Base-by-base conservation (phyloP, 441 rosid genomes). In the Hura crepitans region DNA sequence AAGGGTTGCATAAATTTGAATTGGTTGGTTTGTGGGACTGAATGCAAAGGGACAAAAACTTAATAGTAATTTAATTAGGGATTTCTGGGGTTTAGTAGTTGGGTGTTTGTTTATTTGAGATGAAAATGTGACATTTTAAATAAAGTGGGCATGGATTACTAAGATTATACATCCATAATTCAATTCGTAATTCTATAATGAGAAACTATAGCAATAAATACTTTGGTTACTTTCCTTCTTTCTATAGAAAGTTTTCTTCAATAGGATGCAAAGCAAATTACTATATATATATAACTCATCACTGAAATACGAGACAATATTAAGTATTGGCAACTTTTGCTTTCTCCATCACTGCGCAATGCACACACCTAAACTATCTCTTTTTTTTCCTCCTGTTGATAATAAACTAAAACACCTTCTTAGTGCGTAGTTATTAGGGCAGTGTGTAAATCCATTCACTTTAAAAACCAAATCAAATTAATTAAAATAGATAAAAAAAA, bases 11-110 rank as follows among this genome's bases (percentile, higher is more conserved):
- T 11, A 11, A n/a, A n/a, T n/a, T n/a, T n/a, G 13, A 58, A 1
- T 25, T 65, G n/a, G 56, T 65, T 49, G 58, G 11, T n/a, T 51
- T 66, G 39, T 68, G 63, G 70, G 47, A 22, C 61, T 53, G 35
- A 7, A 35, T 33, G 70, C 8, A 9, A 30, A 15, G 23, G 58
- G 59, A 47, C 73, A 58, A 10, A 7, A 18, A 13, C 43, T 70
- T 7, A 28, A 13, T 56, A 0, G 35, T 33, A 14, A 23, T 49
- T 60, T 35, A 46, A 47, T 49, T 33, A 49, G 20, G 54, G 45
- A 49, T 3, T n/a, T n/a, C n/a, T n/a, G n/a, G n/a, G n/a, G 35
- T 25, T 56, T 39, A 39, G 17, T 51, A 39, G 15, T 54, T 55
- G 17, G 3, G 59, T 55, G 43, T 28, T 27, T 2, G 14, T 25